Evolutionary conservation across 148 eudicot genomes (phyloP).

Genomic region (Suaeda aralocaspica): DNA sequence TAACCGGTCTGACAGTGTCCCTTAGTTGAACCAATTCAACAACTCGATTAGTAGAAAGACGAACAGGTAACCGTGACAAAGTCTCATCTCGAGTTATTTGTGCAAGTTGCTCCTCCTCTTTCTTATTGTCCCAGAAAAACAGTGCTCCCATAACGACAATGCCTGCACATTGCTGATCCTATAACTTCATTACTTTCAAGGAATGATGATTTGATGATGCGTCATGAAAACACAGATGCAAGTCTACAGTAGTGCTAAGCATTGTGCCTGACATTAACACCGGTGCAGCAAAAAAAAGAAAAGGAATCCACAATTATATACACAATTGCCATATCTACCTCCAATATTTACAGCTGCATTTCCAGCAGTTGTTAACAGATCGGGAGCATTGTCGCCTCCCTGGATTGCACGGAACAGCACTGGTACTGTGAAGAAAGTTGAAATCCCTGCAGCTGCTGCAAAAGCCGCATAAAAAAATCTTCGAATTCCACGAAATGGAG

Average conservation of each 20-base stretch:
- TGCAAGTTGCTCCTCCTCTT: conserved; percentile 90
- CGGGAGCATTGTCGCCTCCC: conserved; percentile 88
- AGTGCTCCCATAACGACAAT: conserved; percentile 67
- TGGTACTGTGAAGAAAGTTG: conserved; percentile 75
- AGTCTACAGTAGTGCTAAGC: not conserved
- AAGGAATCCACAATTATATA: not conserved
- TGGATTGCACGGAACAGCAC: conserved; percentile 63
- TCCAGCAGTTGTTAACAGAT: conserved; percentile 60
- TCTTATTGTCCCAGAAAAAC: conserved; percentile 89
- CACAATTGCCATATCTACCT: conserved; percentile 40
- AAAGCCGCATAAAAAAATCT: conserved; percentile 90
- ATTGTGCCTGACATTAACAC: not conserved
- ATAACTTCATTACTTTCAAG: conserved; percentile 41
- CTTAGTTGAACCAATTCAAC: conserved; percentile 94
- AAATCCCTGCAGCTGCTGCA: conserved; percentile 93
- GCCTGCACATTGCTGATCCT: conserved; percentile 78
- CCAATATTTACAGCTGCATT: conserved; percentile 82
- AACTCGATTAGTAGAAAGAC: conserved; percentile 89
- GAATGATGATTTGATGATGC: conserved; percentile 6
- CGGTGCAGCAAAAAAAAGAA: conserved; percentile 1
- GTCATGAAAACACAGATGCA: not conserved
- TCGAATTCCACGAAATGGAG: conserved; percentile 94
- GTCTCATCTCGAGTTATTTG: conserved; percentile 92
- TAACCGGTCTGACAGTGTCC: conserved; percentile 89
- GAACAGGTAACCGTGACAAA: conserved; percentile 86